Evolutionary conservation across 2,329 filamentous ascomycete genomes (phyloP), one percentile per base, ranked within the genome.

Genomic region (Colletotrichum tabaci): DNA sequence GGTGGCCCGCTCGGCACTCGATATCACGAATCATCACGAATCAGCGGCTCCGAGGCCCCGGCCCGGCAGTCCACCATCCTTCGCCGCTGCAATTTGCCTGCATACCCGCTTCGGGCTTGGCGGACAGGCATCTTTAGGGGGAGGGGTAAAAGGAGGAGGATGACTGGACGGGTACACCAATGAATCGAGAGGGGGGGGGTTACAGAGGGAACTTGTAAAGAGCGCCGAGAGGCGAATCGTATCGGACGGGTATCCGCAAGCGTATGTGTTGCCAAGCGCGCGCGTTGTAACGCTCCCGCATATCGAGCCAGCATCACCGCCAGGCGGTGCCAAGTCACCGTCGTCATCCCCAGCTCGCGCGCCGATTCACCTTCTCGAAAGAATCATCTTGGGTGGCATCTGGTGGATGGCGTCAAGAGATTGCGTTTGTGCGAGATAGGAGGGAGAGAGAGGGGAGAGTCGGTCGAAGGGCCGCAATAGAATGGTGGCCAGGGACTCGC

Each of bases 41-140:
- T 67, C 64, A 67, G 4, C 64, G 26, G 38, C 35, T 15, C 52
- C 57, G 18, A 16, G 9, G 46, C 57, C 58, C 68, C 57, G 64
- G 64, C 50, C 56, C 68, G 68, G 68, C 64, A 71, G 68, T 71
- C 68, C 68, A 71, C 57, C 52, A 56, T 61, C 50, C 50, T 67
- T 46, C 67, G 67, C 57, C 23, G 50, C 52, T 26, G 26, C 62
- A 58, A 71, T 67, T 67, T 47, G 53, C 64, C 65, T 71, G 55
- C 64, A 53, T 71, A 67, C 52, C 68, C 64, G 68, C 64, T 26
- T 46, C 64, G 38, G 58, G 52, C 68, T 71, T 71, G 64, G 68
- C 68, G 26, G 40, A 42, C 68, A 44, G 35, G 68, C 63, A 67
- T 26, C 3, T 26, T 26, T 26, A 26, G 26, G 26, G 26, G 26